Evolutionary conservation across 2,329 filamentous ascomycete genomes (phyloP).

Genomic region (Daldinia sp.): DNA sequence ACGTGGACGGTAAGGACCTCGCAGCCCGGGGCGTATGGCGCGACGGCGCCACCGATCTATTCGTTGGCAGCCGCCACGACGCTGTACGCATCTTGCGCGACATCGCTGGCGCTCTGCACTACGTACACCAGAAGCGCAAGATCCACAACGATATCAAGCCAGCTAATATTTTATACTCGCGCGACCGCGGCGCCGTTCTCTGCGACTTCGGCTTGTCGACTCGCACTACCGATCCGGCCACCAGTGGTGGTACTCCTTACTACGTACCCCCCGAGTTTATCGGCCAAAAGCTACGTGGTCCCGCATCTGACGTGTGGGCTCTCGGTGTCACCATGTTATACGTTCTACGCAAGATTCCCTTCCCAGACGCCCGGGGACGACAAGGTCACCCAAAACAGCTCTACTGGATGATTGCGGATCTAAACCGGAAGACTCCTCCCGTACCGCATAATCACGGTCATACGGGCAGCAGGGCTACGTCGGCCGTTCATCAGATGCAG

Average conservation of each 20-base stretch:
- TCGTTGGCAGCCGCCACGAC: conserved; percentile 63
- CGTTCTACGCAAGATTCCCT: conserved; percentile 66
- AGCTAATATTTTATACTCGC: conserved; percentile 70
- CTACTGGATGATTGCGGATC: conserved; percentile 70
- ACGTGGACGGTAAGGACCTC: conserved; percentile 68
- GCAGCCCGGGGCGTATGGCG: conserved; percentile 64
- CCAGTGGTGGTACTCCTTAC: conserved; percentile 69
- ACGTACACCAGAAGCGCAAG: conserved; percentile 65
- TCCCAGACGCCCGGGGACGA: conserved; percentile 65
- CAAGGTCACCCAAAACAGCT: conserved; percentile 63
- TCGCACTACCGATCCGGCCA: conserved; percentile 58
- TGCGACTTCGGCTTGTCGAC: conserved; percentile 72
- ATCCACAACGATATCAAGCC: conserved; percentile 75
- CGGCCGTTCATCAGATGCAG: conserved; percentile 66
- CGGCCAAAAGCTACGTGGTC: conserved; percentile 64
- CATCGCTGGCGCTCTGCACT: conserved; percentile 66
- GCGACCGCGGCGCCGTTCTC: conserved; percentile 68
- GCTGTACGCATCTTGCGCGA: conserved; percentile 66
- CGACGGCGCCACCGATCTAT: conserved; percentile 60
- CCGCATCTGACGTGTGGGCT: conserved; percentile 70
- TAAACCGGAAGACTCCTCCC: conserved; percentile 58
- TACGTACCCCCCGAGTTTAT: conserved; percentile 73
- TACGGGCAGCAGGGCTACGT: conserved; percentile 41
- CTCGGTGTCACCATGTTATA: conserved; percentile 72
- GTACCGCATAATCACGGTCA: conserved; percentile 32